Evolutionary conservation across 2,329 filamentous ascomycete genomes (phyloP).

Genomic region (Leptosphaerulina australis): DNA sequence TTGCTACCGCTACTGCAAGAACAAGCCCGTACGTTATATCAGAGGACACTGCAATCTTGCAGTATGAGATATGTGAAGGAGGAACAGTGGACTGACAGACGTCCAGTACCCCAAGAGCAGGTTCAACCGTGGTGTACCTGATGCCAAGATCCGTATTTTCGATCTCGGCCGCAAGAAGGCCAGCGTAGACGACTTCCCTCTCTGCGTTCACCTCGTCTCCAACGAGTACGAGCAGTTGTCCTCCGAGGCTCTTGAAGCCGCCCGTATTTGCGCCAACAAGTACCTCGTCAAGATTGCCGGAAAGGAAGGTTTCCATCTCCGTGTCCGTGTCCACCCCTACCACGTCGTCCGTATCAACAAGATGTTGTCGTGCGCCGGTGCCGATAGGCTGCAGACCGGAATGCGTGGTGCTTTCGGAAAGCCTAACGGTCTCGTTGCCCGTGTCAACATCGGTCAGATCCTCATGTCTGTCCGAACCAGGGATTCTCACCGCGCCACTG

Average conservation of each 20-base stretch:
- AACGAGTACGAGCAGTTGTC: constrained; percentile 99
- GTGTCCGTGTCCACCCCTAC: constrained; percentile 91
- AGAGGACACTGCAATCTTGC: constrained; percentile 1
- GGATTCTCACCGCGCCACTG: constrained; percentile 88
- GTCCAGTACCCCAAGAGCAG: constrained; percentile 99
- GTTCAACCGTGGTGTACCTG: constrained; percentile 98
- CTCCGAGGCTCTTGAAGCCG: constrained; percentile 98
- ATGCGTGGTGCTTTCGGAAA: constrained; percentile 99
- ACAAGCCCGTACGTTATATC: constrained; percentile 74
- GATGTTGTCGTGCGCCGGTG: constrained; percentile 99
- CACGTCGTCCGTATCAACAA: constrained; percentile 99
- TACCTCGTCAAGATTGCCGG: constrained; percentile 72
- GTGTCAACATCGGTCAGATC: constrained; percentile 99
- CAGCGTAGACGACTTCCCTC: constrained; percentile 98
- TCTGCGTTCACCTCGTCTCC: constrained; percentile 96
- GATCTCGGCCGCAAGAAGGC: constrained; percentile 98
- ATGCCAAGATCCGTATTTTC: constrained; percentile 91
- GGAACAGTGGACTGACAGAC: constrained; percentile 33
- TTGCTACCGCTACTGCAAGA: constrained; percentile 99
- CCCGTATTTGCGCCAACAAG: constrained; percentile 99
- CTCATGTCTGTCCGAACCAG: constrained; percentile 96
- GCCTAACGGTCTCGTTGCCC: constrained; percentile 97
- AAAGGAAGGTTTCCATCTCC: constrained; percentile 75
- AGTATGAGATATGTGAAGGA: constrained; percentile 33
- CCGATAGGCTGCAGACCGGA: constrained; percentile 99